phyloP scores from a whole-genome alignment of 768 basidiomycete species.

The Leccinum subgranulosum region DNA sequence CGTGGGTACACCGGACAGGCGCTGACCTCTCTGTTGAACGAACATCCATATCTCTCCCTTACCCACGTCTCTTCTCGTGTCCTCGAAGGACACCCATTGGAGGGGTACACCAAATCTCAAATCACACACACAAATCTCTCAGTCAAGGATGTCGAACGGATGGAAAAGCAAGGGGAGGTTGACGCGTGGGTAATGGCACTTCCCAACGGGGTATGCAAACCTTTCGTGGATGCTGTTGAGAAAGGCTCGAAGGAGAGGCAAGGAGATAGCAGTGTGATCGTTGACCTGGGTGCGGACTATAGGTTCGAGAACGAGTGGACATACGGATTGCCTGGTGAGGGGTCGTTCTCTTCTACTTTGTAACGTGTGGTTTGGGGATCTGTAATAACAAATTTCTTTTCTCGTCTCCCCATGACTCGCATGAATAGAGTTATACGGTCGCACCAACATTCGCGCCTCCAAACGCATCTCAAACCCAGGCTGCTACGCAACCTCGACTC shows the following conservation, averaged over 20 bases:
- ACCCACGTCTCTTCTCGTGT: slow-evolving; percentile 97
- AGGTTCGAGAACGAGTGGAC: slow-evolving; percentile 95
- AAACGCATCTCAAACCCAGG: slow-evolving; percentile 96
- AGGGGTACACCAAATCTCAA: slow-evolving; percentile 73
- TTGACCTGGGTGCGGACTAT: slow-evolving; percentile 94
- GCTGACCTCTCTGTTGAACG: slow-evolving; percentile 78
- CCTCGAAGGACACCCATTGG: slow-evolving; percentile 76
- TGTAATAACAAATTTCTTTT: slow-evolving; percentile 35
- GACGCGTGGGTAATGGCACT: slow-evolving; percentile 99
- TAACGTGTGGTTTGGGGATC: slow-evolving; percentile 33
- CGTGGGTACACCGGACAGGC: slow-evolving; percentile 95
- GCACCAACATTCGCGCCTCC: slow-evolving; percentile 60
- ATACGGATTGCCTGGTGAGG: slow-evolving; percentile 98
- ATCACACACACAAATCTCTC: slow-evolving; percentile 82
- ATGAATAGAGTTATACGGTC: slow-evolving; percentile 79
- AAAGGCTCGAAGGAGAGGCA: slow-evolving; percentile 59
- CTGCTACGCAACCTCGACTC: slow-evolving; percentile 92
- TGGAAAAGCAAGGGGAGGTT: slow-evolving; percentile 88
- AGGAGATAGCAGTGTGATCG: slow-evolving; percentile 60
- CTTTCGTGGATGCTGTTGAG: slow-evolving; percentile 94
- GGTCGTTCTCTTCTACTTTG: slow-evolving; percentile 30
- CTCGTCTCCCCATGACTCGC: slow-evolving; percentile 20
- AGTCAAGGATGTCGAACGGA: slow-evolving; percentile 70
- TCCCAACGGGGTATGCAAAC: slow-evolving; percentile 96
- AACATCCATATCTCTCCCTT: slow-evolving; percentile 85